Base-by-base conservation (phyloP, 352 stramenopile genomes). In the Thalassiosira oceanica region DNA sequence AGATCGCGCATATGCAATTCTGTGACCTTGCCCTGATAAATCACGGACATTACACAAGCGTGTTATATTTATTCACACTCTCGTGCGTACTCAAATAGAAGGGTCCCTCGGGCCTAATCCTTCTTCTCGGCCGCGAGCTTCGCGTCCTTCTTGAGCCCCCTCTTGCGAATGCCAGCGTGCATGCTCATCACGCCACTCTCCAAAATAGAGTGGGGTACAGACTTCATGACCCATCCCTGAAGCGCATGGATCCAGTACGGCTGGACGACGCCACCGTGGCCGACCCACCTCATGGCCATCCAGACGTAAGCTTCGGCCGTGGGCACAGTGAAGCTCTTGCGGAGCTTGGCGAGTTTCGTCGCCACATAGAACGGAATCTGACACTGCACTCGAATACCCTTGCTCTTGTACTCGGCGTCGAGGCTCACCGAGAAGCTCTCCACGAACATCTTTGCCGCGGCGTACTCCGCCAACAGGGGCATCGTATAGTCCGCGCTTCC, bases 301-400 rank as follows among this genome's bases (percentile, higher is more conserved):
- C 88, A 88, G 45, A 93, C 95, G 86, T 97, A 98, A 29, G 90
- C 90, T 6, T 88, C 65, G 4, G 96, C 84, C 10, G 75, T 89
- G 23, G 95, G 95, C 51, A 98, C 94, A 69, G 93, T 94, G 61
- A 98, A 89, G 56, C 94, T 78, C 63, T 97, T 94, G 50, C 96
- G 92, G 86, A 99, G 97, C 85, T 99, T 99, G 53, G 96, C 95
- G 43, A 99, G 84, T 86, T 99, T 99, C 20, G 96, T 98, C 28
- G 96, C 95, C 56, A 99, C 96, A 66, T 99, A 98, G 85, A 99
- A 97, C 26, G 97, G 96, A 68, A 97, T 93, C 75, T 99, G 96
- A 85, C 95, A 98, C 80, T 99, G 96, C 21, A 98, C 90, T 66
- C 92, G 90, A 31, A 95, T 79, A 24, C 84, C 84, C 85, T 97